A percentile compares a stretch with the other conserved stretches of the same genome.
These are phyloP conservation scores for Primulina tabacum DNA, from an alignment of 257 asterid genomes.

Conservation along the genomic window DNA sequence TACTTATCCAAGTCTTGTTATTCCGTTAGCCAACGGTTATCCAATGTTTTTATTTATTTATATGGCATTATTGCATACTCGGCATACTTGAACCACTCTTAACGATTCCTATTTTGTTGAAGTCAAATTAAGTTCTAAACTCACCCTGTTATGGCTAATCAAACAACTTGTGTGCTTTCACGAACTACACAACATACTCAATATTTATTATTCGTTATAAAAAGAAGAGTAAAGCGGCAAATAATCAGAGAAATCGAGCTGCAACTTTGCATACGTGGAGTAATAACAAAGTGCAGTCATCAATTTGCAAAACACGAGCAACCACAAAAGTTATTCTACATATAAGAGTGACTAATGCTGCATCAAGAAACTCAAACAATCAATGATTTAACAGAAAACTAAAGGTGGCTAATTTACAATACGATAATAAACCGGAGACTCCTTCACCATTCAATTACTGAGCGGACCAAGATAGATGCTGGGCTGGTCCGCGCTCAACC, in stretches of 20 bases:
- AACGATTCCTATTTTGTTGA: not conserved
- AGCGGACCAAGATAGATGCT: not conserved
- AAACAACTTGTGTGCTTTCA: not conserved
- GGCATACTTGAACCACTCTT: not conserved
- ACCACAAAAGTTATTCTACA: not conserved
- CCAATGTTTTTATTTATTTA: not conserved
- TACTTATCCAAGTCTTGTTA: not conserved
- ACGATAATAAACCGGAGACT: constrained; percentile 9
- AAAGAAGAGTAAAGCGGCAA: too few relatives aligned
- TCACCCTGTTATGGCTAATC: not conserved
- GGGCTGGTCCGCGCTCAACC: not conserved
- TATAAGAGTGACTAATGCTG: not conserved
- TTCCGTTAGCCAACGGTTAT: too few relatives aligned
- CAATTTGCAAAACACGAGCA: too few relatives aligned
- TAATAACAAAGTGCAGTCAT: too few relatives aligned
- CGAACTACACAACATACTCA: too few relatives aligned
- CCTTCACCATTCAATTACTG: not conserved
- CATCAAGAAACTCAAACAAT: not conserved
- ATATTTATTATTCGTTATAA: too few relatives aligned
- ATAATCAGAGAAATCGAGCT: too few relatives aligned
- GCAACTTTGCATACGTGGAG: too few relatives aligned
- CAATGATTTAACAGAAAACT: not conserved
- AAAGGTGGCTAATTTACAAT: not conserved
- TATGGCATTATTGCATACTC: not conserved
- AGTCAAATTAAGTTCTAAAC: not conserved